Conservation (phyloP, 2,329 filamentous ascomycete genomes). For the Ceratocystis eucalypticola region DNA sequence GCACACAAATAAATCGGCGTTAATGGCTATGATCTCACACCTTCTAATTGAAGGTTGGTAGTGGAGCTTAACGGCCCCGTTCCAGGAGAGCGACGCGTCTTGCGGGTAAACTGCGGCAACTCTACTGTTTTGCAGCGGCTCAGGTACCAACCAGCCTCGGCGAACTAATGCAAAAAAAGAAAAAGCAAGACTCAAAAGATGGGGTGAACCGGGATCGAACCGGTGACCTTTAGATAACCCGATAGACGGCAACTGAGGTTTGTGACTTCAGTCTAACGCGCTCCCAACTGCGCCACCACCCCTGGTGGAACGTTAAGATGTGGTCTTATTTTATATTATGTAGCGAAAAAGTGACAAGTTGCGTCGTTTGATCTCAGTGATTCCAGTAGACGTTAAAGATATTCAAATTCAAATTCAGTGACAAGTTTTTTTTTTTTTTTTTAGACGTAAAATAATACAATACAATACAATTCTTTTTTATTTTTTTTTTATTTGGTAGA, state of each 20-base stretch:
- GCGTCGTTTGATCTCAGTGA: no score
- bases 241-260: slow-evolving; percentile 13
- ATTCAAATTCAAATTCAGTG: no score
- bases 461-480: no score
- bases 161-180: not conserved
- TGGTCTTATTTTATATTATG: not conserved
- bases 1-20: not conserved
- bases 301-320: not conserved
- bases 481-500: no score
- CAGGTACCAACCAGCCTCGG: not conserved
- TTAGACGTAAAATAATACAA: no score
- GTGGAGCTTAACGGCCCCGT: not conserved
- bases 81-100: not conserved
- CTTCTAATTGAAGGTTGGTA: slow-evolving; percentile 8
- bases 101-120: not conserved
- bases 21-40: slow-evolving; percentile 3
- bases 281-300: slow-evolving; percentile 20
- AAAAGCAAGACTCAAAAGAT: not conserved
- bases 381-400: no score
- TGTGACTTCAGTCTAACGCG: slow-evolving; percentile 20
- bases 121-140: not conserved
- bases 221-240: slow-evolving; percentile 19
- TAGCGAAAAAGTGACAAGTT: not conserved
- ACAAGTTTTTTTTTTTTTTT: no score
- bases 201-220: slow-evolving; percentile 19